A percentile compares a stretch with the other conserved stretches of the same genome.
phyloP scores from a whole-genome alignment of 768 basidiomycete genomes.

The Candolleomyces aberdarensis region DNA sequence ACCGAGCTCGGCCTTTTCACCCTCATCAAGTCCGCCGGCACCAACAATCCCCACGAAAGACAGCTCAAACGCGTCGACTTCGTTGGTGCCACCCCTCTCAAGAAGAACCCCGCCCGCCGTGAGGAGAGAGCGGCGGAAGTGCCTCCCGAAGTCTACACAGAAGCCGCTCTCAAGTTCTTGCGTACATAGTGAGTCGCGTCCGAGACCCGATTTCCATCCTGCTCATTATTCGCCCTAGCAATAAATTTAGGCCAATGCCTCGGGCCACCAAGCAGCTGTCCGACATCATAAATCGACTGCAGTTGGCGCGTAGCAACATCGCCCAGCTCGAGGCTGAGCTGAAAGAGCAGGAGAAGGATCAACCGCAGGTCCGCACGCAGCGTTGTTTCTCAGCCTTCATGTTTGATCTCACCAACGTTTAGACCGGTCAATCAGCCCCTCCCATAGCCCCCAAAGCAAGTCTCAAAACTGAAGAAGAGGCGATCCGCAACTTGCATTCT shows the following conservation, averaged over 20 bases:
- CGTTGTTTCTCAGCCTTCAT: background rate
- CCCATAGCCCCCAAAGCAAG: slow-evolving; percentile 25
- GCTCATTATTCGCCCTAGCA: slow-evolving; percentile 20
- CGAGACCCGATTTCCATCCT: background rate
- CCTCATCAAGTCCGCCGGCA: slow-evolving; percentile 30
- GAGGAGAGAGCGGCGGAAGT: slow-evolving; percentile 42
- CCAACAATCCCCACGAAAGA: slow-evolving; percentile 28
- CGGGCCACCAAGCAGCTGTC: slow-evolving; percentile 45
- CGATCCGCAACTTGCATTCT: slow-evolving; percentile 35
- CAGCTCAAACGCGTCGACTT: slow-evolving; percentile 57
- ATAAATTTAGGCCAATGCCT: slow-evolving; percentile 48
- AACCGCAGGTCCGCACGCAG: background rate
- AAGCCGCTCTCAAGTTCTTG: slow-evolving; percentile 73
- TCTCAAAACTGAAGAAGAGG: slow-evolving; percentile 40
- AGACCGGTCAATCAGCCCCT: background rate
- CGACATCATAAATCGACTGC: slow-evolving; percentile 37
- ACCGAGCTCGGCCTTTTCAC: slow-evolving; percentile 79
- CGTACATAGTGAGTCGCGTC: slow-evolving; percentile 65
- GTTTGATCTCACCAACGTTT: background rate
- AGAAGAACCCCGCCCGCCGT: slow-evolving; percentile 38
- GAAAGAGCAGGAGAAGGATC: background rate
- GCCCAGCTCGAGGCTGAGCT: slow-evolving; percentile 8
- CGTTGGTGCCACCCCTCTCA: slow-evolving; percentile 67
- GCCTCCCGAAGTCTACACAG: slow-evolving; percentile 73
- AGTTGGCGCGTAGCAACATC: slow-evolving; percentile 37